Evolutionary conservation across 148 eudicot species (phyloP), one percentile per base, ranked within the genome.

Genomic region (Camellia japonica): DNA sequence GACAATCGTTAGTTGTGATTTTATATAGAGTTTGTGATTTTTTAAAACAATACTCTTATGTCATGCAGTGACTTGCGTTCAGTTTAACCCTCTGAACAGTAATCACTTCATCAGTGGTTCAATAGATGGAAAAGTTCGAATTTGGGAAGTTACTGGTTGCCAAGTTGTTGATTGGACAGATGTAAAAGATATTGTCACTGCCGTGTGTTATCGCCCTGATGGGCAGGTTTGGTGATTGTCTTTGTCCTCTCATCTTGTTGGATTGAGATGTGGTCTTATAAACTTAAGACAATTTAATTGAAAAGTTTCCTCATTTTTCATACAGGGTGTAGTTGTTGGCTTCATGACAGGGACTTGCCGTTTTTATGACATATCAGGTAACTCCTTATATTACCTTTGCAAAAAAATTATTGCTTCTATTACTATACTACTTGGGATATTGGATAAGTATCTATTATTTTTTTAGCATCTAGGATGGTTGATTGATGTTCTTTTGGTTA

Each of bases 61-160:
- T 49, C 59, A 63, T 92, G 91, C 93, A 96, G 99, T 96, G 84
- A 96, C 99, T 6, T 94, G 93, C 64, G 82, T 90, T 86, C 94
- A 96, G 83, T 96, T 96, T 82, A 92, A 94, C 69, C 99, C 98
- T 8, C 86, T 86, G 75, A 85, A 92, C 76, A 93, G 90, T 74
- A 89, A 89, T 80, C 83, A 87, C 86, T 96, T 96, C 90, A 87
- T 96, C 74, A 96, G 97, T 73, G 99, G 99, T 74, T 96, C 99
- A 75, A 92, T 96, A 49, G 99, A 96, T 77, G 99, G 99, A 74
- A 96, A 94, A 84, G 95, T 96, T 82, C 99, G 99, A 16, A 83
- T 96, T 73, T 96, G 99, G 99, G 91, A 81, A 38, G 79, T 94
- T 69, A 80, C 80, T 79, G 70, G 80, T 67, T 86, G 93, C 82